Base-by-base conservation (phyloP, 306 rosid genomes). In the Rubus parviflorus region DNA sequence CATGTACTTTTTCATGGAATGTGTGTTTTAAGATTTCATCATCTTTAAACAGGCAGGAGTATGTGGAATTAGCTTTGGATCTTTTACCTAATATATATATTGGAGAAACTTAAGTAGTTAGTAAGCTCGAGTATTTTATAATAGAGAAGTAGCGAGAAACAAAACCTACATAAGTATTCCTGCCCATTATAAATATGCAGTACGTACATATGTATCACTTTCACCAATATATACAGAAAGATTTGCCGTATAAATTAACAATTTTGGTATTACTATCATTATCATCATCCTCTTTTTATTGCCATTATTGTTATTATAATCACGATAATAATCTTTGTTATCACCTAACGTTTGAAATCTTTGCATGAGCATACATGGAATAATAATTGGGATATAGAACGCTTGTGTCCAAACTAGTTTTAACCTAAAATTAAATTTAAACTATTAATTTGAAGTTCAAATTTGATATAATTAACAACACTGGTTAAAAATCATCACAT, bases 311-410 rank as follows among this genome's bases (percentile, higher is more conserved):
- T 35, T 19, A 25, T 20, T 20, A 4, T 40, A 43, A 6, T 12
- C 8, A 3, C 16, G 7, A 7, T 7, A 49, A 6, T 41, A 49
- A 6, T 41, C 53, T 37, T 72, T 52, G 15, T 70, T 47, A 48
- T 4, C 42, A 69, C 74, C 43, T 69, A 69, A 51, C 47, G 57
- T 48, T 77, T 53, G 63, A 69, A 69, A 61, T 45, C 46, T 23
- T 5, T 20, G 25, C 73, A 12, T 22, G 72, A 48, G 4, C 49
- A 45, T 67, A 6, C 37, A 22, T 68, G 72, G 41, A 37, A 45
- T 68, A 1, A 68, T 12, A 68, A 23, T 46, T 12, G 53, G 4
- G 37, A 60, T 11, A n/a, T 35, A 61, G 30, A 15, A 15, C 8
- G 22, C 20, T 4, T 61, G 43, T 38, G n/a, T 25, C 12, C 22